Evolutionary conservation across 805 yeast genomes (phyloP).

Genomic region (Kuraishia capsulata): DNA sequence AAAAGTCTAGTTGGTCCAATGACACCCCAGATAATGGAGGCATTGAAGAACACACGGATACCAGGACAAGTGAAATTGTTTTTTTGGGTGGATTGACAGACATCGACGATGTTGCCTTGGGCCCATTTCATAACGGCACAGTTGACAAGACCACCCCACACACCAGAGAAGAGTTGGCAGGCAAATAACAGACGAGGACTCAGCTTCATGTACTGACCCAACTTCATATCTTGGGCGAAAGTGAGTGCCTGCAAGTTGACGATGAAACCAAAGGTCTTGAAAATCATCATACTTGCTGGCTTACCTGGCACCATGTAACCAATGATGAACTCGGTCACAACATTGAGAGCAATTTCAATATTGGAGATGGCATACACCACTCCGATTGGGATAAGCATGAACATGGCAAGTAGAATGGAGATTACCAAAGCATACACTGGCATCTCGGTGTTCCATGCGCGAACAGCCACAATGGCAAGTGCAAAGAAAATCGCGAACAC

Average conservation of each 20-base stretch:
- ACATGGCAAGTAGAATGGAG: slow-evolving; percentile 40
- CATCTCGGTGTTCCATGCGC: slow-evolving; percentile 38
- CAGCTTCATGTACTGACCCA: slow-evolving; percentile 56
- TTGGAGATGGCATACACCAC: slow-evolving; percentile 58
- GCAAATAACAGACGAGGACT: slow-evolving; percentile 54
- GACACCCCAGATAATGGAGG: slow-evolving; percentile 58
- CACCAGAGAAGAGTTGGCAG: slow-evolving; percentile 35
- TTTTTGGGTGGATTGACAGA: slow-evolving; percentile 33
- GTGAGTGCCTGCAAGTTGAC: slow-evolving; percentile 48
- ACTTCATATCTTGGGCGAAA: slow-evolving; percentile 46
- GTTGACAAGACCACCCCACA: slow-evolving; percentile 34
- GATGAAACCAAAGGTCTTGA: slow-evolving; percentile 51
- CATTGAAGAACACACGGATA: slow-evolving; percentile 38
- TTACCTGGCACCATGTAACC: slow-evolving; percentile 58
- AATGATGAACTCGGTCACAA: slow-evolving; percentile 51
- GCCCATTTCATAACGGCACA: slow-evolving; percentile 26
- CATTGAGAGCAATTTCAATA: slow-evolving; percentile 47
- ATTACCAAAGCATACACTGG: slow-evolving; percentile 60
- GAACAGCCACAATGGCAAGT: slow-evolving; percentile 28
- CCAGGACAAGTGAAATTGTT: slow-evolving; percentile 40
- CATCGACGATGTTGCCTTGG: slow-evolving; percentile 23
- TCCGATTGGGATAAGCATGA: slow-evolving; percentile 53
- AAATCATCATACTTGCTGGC: slow-evolving; percentile 55
- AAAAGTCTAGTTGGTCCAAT: slow-evolving; percentile 58
- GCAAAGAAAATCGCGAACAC: slow-evolving; percentile 36